Conservation (phyloP, 2,329 filamentous ascomycete genomes). For the Alternaria angustiovoidea region DNA sequence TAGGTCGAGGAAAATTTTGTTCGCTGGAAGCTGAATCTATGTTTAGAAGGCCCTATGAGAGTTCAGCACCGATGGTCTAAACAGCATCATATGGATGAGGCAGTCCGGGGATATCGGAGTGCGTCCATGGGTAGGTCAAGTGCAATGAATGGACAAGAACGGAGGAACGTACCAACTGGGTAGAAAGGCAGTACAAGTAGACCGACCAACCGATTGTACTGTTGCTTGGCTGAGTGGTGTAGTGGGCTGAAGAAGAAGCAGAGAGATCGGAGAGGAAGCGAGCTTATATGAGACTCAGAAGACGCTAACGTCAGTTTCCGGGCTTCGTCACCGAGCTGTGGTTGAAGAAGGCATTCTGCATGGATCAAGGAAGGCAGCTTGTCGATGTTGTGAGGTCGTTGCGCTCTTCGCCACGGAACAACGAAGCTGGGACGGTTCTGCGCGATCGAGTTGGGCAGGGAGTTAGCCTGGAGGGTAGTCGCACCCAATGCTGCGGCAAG, state of each 20-base stretch:
- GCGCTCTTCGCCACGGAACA: neutral
- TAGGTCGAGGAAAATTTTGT: neutral
- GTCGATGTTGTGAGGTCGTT: neutral
- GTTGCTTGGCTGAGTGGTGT: slow-evolving; percentile 4
- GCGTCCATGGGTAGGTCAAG: neutral
- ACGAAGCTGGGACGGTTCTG: neutral
- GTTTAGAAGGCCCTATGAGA: neutral
- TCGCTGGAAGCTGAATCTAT: neutral
- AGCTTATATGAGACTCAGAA: slow-evolving; percentile 11
- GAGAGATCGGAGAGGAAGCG: slow-evolving; percentile 10
- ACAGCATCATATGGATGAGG: neutral
- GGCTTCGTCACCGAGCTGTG: neutral
- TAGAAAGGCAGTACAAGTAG: neutral
- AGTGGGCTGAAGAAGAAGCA: slow-evolving; percentile 15
- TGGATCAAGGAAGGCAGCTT: neutral
- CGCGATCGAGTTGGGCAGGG: neutral
- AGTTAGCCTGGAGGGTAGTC: neutral
- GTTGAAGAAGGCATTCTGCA: neutral
- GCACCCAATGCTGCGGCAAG: neutral
- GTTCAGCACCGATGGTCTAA: neutral
- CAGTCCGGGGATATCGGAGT: neutral
- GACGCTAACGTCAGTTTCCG: neutral
- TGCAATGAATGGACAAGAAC: neutral
- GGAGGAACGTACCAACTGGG: neutral
- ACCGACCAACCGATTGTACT: neutral